Evolutionary conservation across 1,284 basidiomycete species (phyloP).

Genomic region (Ceratobasidium sp.): DNA sequence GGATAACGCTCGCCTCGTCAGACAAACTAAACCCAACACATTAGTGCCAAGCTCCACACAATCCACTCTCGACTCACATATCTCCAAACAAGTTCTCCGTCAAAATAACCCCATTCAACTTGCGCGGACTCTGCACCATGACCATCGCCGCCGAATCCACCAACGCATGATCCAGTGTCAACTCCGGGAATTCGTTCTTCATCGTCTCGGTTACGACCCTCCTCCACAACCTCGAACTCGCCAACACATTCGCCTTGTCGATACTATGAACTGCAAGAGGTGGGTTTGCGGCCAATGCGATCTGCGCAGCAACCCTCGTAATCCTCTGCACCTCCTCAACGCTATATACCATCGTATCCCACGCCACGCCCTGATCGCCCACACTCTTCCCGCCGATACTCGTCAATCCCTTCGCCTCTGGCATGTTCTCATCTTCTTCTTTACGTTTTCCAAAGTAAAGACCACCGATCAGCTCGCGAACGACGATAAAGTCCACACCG

Average conservation of each 20-base stretch:
- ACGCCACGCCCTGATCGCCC: slow-evolving; percentile 75
- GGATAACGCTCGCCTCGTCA: slow-evolving; percentile 97
- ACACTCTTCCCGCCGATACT: slow-evolving; percentile 14
- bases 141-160: slow-evolving; percentile 98
- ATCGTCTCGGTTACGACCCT: slow-evolving; percentile 88
- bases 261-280: slow-evolving; percentile 92
- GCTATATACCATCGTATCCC: slow-evolving; percentile 94
- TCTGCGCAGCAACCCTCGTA: slow-evolving; percentile 93
- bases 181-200: slow-evolving; percentile 84
- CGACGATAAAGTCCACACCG: slow-evolving; percentile 92
- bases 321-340: slow-evolving; percentile 93
- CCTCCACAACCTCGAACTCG: slow-evolving; percentile 94
- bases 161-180: slow-evolving; percentile 88
- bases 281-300: slow-evolving; percentile 85
- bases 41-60: slow-evolving; percentile 30
- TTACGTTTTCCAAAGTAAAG: slow-evolving; percentile 95
- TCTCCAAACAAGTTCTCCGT: slow-evolving; percentile 98
- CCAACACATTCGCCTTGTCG: slow-evolving; percentile 99
- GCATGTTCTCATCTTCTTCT: slow-evolving; percentile 69
- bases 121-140: slow-evolving; percentile 90
- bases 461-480: slow-evolving; percentile 94
- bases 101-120: slow-evolving; percentile 94
- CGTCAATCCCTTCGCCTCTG: slow-evolving; percentile 48
- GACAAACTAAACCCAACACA: slow-evolving; percentile 73
- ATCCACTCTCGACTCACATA: slow-evolving; percentile 69